Conservation (phyloP, 371 early-diverging fungal species). For the Furculomyces boomerangus region DNA sequence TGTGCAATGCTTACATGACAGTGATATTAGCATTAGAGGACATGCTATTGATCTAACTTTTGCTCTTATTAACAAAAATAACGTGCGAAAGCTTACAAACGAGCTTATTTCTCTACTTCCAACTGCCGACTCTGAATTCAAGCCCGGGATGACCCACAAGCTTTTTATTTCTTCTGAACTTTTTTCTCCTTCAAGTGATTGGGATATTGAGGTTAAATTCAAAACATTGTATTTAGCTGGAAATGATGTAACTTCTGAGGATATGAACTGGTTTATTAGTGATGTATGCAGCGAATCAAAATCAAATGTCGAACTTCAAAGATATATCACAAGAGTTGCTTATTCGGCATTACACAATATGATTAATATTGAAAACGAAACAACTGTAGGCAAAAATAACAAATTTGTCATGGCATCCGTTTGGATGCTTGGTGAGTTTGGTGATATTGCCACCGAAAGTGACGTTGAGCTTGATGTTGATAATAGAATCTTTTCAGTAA, state of each 20-base stretch:
- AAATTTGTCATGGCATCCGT: conserved; percentile 77
- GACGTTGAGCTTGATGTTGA: neutral
- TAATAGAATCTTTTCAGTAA: neutral
- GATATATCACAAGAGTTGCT: conserved; percentile 51
- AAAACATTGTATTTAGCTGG: conserved; percentile 62
- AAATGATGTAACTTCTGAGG: conserved; percentile 51
- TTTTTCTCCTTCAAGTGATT: conserved; percentile 42
- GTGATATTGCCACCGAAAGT: conserved; percentile 50
- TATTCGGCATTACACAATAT: conserved; percentile 48
- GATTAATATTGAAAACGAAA: conserved; percentile 23
- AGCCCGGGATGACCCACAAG: conserved; percentile 70
- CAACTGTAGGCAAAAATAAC: conserved; percentile 32
- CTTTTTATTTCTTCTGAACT: conserved; percentile 77
- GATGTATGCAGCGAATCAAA: conserved; percentile 29
- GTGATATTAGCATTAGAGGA: conserved; percentile 88
- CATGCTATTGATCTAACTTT: conserved; percentile 92
- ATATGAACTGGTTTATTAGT: conserved; percentile 55
- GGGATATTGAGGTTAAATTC: conserved; percentile 90
- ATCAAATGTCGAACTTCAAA: conserved; percentile 61
- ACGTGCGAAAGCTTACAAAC: conserved; percentile 81
- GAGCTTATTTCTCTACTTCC: conserved; percentile 87
- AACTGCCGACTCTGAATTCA: conserved; percentile 75
- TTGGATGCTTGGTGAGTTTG: conserved; percentile 94
- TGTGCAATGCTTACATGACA: conserved; percentile 85
- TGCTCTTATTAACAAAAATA: conserved; percentile 78